Conservation (phyloP, 306 rosid species). For the Prunus persica region DNA sequence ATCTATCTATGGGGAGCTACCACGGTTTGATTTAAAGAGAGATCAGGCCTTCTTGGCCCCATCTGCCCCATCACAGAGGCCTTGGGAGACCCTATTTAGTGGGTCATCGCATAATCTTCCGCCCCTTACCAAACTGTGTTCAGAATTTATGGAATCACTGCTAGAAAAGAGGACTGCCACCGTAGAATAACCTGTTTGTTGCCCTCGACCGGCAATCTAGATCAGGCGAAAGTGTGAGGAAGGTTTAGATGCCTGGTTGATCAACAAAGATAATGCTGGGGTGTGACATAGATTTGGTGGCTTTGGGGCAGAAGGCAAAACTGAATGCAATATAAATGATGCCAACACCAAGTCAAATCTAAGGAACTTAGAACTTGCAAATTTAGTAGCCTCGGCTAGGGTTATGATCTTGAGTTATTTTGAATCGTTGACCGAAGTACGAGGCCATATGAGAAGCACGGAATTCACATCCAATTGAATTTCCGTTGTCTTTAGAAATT, state of each 20-base stretch:
- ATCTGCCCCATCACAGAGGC: constrained; percentile 64
- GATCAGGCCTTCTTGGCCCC: constrained; percentile 30
- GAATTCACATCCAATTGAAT: not conserved
- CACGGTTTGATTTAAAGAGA: constrained; percentile 49
- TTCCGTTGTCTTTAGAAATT: not conserved
- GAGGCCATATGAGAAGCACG: not conserved
- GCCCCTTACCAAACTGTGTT: constrained; percentile 79
- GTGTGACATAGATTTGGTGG: not conserved
- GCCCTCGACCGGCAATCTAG: not conserved
- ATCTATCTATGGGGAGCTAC: constrained; percentile 74
- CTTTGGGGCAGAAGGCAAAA: not conserved
- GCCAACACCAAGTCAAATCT: not conserved
- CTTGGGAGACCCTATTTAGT: constrained; percentile 84
- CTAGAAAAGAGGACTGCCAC: constrained; percentile 52
- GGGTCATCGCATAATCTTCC: constrained; percentile 79
- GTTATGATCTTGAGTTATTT: not conserved
- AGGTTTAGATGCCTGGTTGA: not conserved
- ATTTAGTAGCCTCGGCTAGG: not conserved
- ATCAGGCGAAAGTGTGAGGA: not conserved
- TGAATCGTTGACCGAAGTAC: not conserved
- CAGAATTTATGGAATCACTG: constrained; percentile 69
- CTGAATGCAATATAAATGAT: not conserved
- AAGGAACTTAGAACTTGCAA: not conserved
- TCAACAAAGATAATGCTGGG: not conserved
- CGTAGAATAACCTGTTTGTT: constrained; percentile 39